Base-by-base conservation (phyloP, 768 basidiomycete species). In the Tubosaeta sp. region DNA sequence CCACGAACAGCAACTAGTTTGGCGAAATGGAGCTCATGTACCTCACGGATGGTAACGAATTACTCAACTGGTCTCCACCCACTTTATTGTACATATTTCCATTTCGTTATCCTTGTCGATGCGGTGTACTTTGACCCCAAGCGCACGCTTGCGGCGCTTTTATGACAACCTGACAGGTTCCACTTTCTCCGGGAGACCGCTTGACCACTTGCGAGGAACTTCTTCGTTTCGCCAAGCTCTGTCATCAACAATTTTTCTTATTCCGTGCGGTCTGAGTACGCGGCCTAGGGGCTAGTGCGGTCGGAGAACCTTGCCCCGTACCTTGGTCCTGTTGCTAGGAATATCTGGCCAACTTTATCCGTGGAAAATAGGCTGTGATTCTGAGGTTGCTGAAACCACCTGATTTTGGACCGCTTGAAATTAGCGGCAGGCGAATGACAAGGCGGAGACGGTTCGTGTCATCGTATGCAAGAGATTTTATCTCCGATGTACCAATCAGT, bases 21-120 rank as follows among this genome's bases (percentile, higher is more conserved):
- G 48, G 53, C 66, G 62, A 60, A 66, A 69, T 61, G 63, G 60
- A 62, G 12, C 59, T 57, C 60, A 62, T 64, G 58, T 56, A 58
- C 55, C 53, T 60, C 58, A 46, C 34, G 43, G 48, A 39, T 53
- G 48, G 59, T n/a, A 58, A 65, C 67, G 34, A 54, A 60, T 68
- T 62, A 69, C 58, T 57, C 53, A 67, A 51, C 45, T 46, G 6
- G 58, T 31, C 27, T 44, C 42, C 42, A 56, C 37, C 42, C 52
- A 44, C 46, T 25, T 37, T 49, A 51, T 53, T 58, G 47, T 54
- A 35, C 9, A 34, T 43, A 43, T 56, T 55, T 45, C 22, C 27
- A 32, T 53, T 52, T 41, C 39, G 42, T 43, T 43, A 43, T 43
- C 41, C 22, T 43, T 27, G 42, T 43, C 25, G 8, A 29, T 29